Evolutionary conservation across 257 asterid genomes (phyloP).

Genomic region (Dorcoceras hygrometricum): DNA sequence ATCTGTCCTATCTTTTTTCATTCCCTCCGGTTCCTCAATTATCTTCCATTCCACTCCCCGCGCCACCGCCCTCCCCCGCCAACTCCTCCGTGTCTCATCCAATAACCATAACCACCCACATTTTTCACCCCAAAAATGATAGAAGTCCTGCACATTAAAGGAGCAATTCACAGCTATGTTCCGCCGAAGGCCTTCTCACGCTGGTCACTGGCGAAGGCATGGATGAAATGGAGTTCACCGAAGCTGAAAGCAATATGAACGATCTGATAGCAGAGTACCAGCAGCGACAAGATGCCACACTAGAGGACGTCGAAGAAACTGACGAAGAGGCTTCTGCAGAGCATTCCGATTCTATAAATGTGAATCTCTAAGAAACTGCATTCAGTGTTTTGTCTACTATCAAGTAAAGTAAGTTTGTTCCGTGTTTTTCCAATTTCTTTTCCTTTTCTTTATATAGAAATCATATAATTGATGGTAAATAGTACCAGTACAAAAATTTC

Average conservation of each 20-base stretch:
- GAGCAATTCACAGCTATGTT: constrained; percentile 71
- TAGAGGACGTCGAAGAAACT: constrained; percentile 52
- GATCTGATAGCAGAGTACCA: constrained; percentile 65
- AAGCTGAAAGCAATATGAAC: constrained; percentile 72
- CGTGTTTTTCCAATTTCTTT: not conserved
- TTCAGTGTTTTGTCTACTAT: constrained; percentile 4
- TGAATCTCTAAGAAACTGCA: not conserved
- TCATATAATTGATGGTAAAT: too few species aligned
- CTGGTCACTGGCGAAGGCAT: constrained; percentile 70
- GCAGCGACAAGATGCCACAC: constrained; percentile 65
- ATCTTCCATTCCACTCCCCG: not conserved
- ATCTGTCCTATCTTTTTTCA: not conserved
- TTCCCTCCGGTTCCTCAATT: constrained; percentile 11
- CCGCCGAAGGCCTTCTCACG: constrained; percentile 63
- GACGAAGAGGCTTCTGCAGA: constrained; percentile 44
- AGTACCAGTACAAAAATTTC: too few species aligned
- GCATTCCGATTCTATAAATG: constrained; percentile 28
- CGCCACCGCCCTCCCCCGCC: constrained; percentile 3
- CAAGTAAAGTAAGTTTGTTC: constrained; percentile 10
- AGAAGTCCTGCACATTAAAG: constrained; percentile 63
- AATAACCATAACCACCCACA: constrained; percentile 29
- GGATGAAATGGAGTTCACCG: constrained; percentile 74
- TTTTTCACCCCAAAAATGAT: constrained; percentile 38
- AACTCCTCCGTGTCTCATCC: constrained; percentile 1
- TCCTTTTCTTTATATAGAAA: too few species aligned